Base-by-base conservation (phyloP, 768 basidiomycete genomes). In the Lactarius trivialis region DNA sequence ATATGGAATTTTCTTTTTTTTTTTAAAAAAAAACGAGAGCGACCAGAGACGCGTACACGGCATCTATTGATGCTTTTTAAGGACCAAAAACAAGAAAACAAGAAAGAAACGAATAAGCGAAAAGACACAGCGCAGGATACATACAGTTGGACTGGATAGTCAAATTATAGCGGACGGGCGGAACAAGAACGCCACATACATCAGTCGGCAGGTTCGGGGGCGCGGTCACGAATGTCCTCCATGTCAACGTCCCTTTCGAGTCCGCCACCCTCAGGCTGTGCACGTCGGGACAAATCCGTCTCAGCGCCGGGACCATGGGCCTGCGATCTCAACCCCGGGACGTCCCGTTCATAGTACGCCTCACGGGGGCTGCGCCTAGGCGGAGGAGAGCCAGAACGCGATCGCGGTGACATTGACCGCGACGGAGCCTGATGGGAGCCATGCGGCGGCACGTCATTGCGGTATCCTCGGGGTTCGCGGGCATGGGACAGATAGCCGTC, bases 191-290 rank as follows among this genome's bases (percentile, higher is more conserved):
- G 32, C 63, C 63, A 64, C 32, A 64, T 60, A 61, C 34, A 55
- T 63, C 60, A 65, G 52, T 58, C 64, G 54, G 39, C 63, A 4
- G 60, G 55, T 65, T 65, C 64, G 55, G 55, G 43, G 61, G 50
- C 64, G 56, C 64, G 64, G 24, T 63, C 60, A 7, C 63, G 63
- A 17, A 32, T 32, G 30, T 65, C 64, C 15, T 51, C 56, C 64
- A 65, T 65, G 24, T 65, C 64, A 2, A 65, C 28, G 17, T 65
- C 64, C 8, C 64, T 63, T 49, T 65, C 64, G 6, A 48, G 43
- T 7, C 59, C 61, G 41, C 58, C 61, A 34, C 61, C 54, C 9
- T 63, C 61, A 7, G 55, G 49, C 32, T 41, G 60, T 26, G 48
- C 63, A 21, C 50, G 63, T 7, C 63, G 63, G 26, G 33, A 5